Evolutionary conservation across 2,329 filamentous ascomycete genomes (phyloP), one percentile per base, ranked within the genome.

Genomic region (Talaromyces verruculosus): DNA sequence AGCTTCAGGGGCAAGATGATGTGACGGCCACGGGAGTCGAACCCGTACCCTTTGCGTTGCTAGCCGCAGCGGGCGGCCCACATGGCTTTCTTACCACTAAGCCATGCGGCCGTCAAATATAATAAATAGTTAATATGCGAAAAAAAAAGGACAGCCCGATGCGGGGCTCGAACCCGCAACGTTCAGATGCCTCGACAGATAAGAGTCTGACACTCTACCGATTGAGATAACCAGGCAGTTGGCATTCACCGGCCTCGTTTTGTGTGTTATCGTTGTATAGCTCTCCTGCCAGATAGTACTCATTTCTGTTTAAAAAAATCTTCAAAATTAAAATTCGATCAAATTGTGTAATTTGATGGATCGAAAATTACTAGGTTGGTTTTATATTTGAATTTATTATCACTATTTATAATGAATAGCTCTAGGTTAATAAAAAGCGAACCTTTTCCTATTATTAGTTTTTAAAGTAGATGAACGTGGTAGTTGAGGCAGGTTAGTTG

Each of bases 181-280:
- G 51, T 57, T 57, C 51, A 57, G 51, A 57, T 57, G 51, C 51
- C 51, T 57, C 51, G 30, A 57, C 7, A 15, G 51, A 57, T 57
- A 57, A 57, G 51, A 57, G 51, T 57, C 51, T 57, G 51, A 57
- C 51, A 57, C 51, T 57, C 51, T 57, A 57, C 51, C 51, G 51
- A 57, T 57, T 57, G 51, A 57, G 51, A 57, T 57, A 57, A 57
- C 51, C 51, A 57, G 51, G 51, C 51, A 2, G 51, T 37, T 57
- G n/a, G n/a, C n/a, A 35, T 30, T 7, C 30, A 1, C 30, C 6
- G 5, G 6, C 2, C 5, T 1, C 3, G 8, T 17, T 51, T 53
- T n/a, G 25, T 1, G 1, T 30, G 1, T 25, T 22, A 49, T 49
- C 13, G 4, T 15, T 17, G 13, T 15, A 15, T 15, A 4, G 13